Evolutionary conservation across 2,329 filamentous ascomycete genomes (phyloP), one percentile per base, ranked within the genome.

Genomic region (Penicillium corylophilum): DNA sequence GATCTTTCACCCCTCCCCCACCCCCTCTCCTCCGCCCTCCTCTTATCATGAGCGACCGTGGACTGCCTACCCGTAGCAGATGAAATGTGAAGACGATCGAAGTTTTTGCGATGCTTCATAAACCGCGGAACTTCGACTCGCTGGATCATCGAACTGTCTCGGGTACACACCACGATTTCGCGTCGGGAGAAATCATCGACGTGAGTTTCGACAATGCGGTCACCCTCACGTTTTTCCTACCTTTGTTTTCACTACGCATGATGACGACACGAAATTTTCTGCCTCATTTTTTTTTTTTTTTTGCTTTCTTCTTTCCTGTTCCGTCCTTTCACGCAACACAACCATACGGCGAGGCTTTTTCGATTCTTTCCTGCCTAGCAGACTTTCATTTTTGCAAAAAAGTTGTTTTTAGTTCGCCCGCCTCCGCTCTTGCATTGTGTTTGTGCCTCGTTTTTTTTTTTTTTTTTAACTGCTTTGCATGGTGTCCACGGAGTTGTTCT

Each of bases 81-180:
- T 53, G 47, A 44, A 36, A 26, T 53, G 47, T 26, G 28, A 56
- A 36, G 48, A 47, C 45, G 44, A 50, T 49, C 43, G 35, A 36
- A 41, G 53, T 54, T 65, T 50, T 62, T 64, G 68, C 68, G 68
- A 71, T 64, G 68, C 50, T 57, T 54, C 55, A 70, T 71, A 71
- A 71, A 71, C 68, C 68, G 68, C 68, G 61, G 52, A 56, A 50
- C 18, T 48, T 54, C 15, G 16, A n/a, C 18, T 55, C 46, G 47
- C 46, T 31, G 13, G 33, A 36, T 50, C 46, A 53, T 58, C 47
- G 40, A 38, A 39, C 12, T 52, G 42, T 28, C 18, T 10, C 16
- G 40, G 40, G 31, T 48, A 31, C 24, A 5, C 22, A 22, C 41
- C 51, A 44, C 41, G 16, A 31, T 36, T 36, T 46, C 31, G 44